A percentile compares a stretch with the other conserved stretches of the same genome.
Evolutionary conservation across 1,139 yeast species (phyloP).

Genomic region (Zygoascus hellenicus): DNA sequence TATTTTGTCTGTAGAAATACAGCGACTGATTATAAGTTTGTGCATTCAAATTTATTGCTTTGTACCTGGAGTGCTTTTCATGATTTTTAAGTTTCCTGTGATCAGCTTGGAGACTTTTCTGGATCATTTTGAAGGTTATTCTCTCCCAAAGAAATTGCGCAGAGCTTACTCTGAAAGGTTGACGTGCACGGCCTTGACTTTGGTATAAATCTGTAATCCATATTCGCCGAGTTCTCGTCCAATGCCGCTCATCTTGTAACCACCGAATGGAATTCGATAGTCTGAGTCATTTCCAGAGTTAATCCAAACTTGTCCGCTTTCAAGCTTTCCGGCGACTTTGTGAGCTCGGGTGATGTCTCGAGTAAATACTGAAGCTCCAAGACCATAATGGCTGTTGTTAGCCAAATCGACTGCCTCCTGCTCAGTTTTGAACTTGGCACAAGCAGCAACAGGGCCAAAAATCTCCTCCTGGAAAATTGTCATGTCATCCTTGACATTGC

Average conservation of each 20-base stretch:
- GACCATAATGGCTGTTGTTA: constrained; percentile 34
- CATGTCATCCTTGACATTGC: constrained; percentile 58
- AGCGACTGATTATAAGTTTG: too few species aligned
- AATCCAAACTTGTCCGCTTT: constrained; percentile 83
- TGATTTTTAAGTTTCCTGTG: too few species aligned
- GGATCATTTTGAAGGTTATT: too few species aligned
- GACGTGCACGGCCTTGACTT: constrained; percentile 56
- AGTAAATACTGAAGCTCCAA: constrained; percentile 33
- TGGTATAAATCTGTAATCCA: constrained; percentile 68
- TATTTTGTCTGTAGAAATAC: too few species aligned
- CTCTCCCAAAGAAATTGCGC: too few species aligned
- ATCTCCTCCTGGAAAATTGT: constrained; percentile 65
- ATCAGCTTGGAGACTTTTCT: too few species aligned
- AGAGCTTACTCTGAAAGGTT: constrained; percentile 9
- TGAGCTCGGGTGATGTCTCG: constrained; percentile 54
- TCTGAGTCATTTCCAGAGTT: constrained; percentile 54
- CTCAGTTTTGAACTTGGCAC: constrained; percentile 59
- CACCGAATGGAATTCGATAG: constrained; percentile 65
- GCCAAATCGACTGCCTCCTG: constrained; percentile 68
- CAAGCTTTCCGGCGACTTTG: constrained; percentile 55
- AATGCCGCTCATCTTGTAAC: constrained; percentile 70
- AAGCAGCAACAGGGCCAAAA: constrained; percentile 82
- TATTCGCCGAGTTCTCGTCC: constrained; percentile 56
- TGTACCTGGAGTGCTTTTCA: too few species aligned
- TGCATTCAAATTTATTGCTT: too few species aligned